These are phyloP conservation scores for Pythium pyrilobum DNA, from an alignment of 352 stramenopile genomes.

Conservation along the genomic window DNA sequence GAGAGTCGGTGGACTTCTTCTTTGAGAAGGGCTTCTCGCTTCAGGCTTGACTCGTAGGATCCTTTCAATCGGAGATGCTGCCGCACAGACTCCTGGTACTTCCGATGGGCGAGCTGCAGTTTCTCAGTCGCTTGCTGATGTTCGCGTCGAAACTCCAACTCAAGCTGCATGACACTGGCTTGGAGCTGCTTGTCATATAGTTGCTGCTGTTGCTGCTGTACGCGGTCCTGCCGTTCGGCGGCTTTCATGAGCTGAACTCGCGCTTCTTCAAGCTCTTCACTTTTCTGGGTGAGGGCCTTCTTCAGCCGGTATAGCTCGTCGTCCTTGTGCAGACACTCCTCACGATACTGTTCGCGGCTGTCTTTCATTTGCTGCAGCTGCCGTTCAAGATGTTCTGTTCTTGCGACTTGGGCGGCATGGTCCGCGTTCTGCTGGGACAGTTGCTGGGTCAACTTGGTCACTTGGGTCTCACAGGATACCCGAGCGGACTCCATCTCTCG, in stretches of 20 bases:
- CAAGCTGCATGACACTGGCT: conserved; percentile 46
- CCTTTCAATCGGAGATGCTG: conserved; percentile 34
- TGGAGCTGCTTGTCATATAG: conserved; percentile 52
- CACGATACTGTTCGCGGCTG: conserved; percentile 38
- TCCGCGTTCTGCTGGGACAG: not conserved
- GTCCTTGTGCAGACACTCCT: conserved; percentile 41
- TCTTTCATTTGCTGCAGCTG: conserved; percentile 41
- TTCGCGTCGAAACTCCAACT: conserved; percentile 72
- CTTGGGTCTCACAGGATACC: not conserved
- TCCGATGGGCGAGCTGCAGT: conserved; percentile 38
- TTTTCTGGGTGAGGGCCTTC: conserved; percentile 29
- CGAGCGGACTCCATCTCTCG: not conserved
- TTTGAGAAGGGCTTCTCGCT: conserved; percentile 37
- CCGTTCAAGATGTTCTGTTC: conserved; percentile 32
- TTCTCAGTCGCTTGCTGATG: conserved; percentile 39
- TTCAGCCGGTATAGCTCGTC: conserved; percentile 50
- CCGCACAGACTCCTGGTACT: conserved; percentile 33
- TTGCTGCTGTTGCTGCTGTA: conserved; percentile 54
- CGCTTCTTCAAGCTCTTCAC: conserved; percentile 45
- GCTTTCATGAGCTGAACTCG: conserved; percentile 43
- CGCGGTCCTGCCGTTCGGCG: conserved; percentile 40
- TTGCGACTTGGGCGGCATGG: conserved; percentile 2
- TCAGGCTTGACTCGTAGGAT: conserved; percentile 42
- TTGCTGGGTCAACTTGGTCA: not conserved
- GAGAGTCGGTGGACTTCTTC: conserved; percentile 36